Evolutionary conservation across 768 basidiomycete species (phyloP), one percentile per base, ranked within the genome.

Genomic region (Chalciporus sphaerocephalus): DNA sequence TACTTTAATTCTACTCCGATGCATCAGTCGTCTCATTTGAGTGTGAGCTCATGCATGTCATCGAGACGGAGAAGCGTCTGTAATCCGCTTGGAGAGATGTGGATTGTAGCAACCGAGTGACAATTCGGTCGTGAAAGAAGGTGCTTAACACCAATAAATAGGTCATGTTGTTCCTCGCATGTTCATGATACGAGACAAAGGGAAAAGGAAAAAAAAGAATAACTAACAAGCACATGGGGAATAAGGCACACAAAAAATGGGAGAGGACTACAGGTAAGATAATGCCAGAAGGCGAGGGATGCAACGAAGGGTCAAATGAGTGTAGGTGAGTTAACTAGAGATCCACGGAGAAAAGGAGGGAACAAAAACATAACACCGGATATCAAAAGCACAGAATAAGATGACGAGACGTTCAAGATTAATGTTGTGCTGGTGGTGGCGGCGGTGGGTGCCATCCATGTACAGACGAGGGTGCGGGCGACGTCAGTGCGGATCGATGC

Each of bases 371-470:
- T 25, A 28, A 24, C 20, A 32, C 6, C 13, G 30, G 30, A 32
- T 32, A 32, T 32, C 30, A 30, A 21, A 15, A 20, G 20, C 3
- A 3, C 21, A 30, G 11, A n/a, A n/a, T 23, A 15, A 18, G 2
- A 37, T 8, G 23, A 40, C 8, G 24, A 20, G 12, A 24, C 20
- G 42, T 25, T 46, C 20, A 23, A 17, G 2, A 16, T 33, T 34
- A 61, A 24, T 58, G 59, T 42, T 45, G 52, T 10, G 23, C 48
- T 15, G 48, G 22, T 2, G 51, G 53, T 1, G 48, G 43, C 1
- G 40, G 58, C 1, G 51, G 63, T 0, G 52, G 55, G 2, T 40
- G 41, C 12, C 42, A 43, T 15, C 12, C 9, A 20, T 48, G 48
- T 1, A 40, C 50, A n/a, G 34, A 44, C 4, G 35, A 10, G 35